These are phyloP conservation scores for Ephemerocybe angulata DNA, from an alignment of 768 basidiomycete species.

Conservation along the genomic window DNA sequence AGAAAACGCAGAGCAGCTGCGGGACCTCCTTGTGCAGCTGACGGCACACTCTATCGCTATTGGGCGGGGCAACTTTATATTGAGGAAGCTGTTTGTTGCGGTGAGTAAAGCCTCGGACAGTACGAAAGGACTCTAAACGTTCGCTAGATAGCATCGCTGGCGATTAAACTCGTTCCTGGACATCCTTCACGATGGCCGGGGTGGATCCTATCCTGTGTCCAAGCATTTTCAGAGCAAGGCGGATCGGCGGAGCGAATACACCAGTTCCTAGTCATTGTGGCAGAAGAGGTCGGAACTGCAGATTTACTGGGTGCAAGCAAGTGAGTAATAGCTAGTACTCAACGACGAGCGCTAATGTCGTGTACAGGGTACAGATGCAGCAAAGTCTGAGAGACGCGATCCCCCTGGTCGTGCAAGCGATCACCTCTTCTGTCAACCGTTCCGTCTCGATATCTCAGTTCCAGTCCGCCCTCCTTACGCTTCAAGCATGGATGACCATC, in stretches of 20 bases:
- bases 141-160: slow-evolving; percentile 61
- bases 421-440: slow-evolving; percentile 52
- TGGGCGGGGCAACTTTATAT: slow-evolving; percentile 63
- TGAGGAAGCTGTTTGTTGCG: slow-evolving; percentile 85
- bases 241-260: slow-evolving; percentile 58
- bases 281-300: slow-evolving; percentile 75
- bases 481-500: slow-evolving; percentile 78
- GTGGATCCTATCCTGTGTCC: slow-evolving; percentile 69
- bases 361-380: slow-evolving; percentile 55
- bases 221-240: slow-evolving; percentile 56
- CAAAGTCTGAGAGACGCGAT: slow-evolving; percentile 65
- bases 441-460: slow-evolving; percentile 43
- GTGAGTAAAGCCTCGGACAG: slow-evolving; percentile 41
- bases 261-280: slow-evolving; percentile 78
- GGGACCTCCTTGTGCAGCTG: slow-evolving; percentile 65
- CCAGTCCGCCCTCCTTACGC: slow-evolving; percentile 69
- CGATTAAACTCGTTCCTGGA: slow-evolving; percentile 63
- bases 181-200: slow-evolving; percentile 64
- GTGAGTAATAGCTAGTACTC: slow-evolving; percentile 40
- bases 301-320: slow-evolving; percentile 71
- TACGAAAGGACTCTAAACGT: slow-evolving; percentile 6
- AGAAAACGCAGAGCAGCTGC: slow-evolving; percentile 54
- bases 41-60: slow-evolving; percentile 61
- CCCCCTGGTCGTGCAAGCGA: slow-evolving; percentile 66
- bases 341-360: neutral